phyloP scores from a whole-genome alignment of 2,329 filamentous ascomycete species.

The Verticillium dahliae region DNA sequence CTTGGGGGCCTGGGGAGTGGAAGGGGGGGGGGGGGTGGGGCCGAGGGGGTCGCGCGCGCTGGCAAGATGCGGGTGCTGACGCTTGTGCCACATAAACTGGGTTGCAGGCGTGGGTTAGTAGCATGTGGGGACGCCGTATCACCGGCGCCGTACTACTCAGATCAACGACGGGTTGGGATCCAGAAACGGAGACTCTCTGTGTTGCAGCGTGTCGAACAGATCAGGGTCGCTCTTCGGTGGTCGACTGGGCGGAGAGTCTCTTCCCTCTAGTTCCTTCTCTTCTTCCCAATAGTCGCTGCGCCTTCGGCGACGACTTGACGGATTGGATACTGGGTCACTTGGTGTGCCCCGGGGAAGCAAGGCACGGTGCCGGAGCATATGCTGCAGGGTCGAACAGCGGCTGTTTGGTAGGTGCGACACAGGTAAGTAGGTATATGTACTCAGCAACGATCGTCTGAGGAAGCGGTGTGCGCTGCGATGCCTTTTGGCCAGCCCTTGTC shows the following conservation, averaged over 20 bases:
- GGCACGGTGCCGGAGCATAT: not conserved
- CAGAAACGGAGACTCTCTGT: conserved; percentile 2
- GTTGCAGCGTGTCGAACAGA: not conserved
- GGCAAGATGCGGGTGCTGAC: not conserved
- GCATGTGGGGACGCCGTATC: not conserved
- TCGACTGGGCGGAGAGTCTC: not conserved
- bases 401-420: not conserved
- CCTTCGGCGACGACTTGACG: not conserved
- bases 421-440: not conserved
- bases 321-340: not conserved
- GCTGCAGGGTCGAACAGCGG: not conserved
- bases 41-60: too few species aligned
- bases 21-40: too few species aligned
- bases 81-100: not conserved
- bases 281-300: not conserved
- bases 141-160: conserved; percentile 12
- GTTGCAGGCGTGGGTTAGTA: not conserved
- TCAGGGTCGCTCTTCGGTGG: not conserved
- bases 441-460: not conserved
- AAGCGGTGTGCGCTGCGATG: not conserved
- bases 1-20: not conserved
- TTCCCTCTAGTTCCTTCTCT: not conserved
- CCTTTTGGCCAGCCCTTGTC: not conserved
- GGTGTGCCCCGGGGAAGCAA: not conserved
- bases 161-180: conserved; percentile 16